Base-by-base conservation (phyloP, 768 basidiomycete genomes). In the Amanita muscaria region DNA sequence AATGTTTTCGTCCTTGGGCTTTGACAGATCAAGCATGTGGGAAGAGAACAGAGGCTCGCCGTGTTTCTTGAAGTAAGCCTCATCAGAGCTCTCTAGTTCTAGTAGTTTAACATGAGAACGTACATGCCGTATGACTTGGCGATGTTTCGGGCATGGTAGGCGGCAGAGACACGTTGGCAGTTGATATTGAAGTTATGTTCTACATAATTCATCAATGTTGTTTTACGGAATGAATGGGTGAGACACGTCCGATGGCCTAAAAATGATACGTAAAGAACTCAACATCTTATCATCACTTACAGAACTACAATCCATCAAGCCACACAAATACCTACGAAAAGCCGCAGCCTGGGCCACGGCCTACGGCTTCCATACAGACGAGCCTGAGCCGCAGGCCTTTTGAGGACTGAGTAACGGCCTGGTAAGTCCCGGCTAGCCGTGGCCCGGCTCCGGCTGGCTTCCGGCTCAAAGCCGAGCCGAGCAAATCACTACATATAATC, bases 1-100 rank as follows among this genome's bases (percentile, higher is more conserved):
- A 61, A 98, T 99, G 74, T 98, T 99, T 58, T 96, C 76, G 49
- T 91, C 93, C 59, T 88, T 87, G 56, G 84, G 54, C 59, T 88
- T 93, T 32, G 92, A 96, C 53, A 97, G 81, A 64, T 97, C 94
- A 55, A 98, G 81, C 93, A 97, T 97, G 86, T 98, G 94, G 11
- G 91, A 96, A 47, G 89, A 90, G 74, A 90, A 93, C 40, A 92
- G 79, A 21, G 88, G 72, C 58, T 88, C 89, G 47, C 80, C 75
- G 70, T 98, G 83, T 53, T 79, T 67, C 65, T 87, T 90, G 77
- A 72, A 96, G 73, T 94, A 92, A 15, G 74, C 86, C 67, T 96
- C 87, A 57, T 99, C n/a, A n/a, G n/a, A n/a, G n/a, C n/a, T n/a
- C n/a, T n/a, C n/a, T n/a, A n/a, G n/a, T n/a, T n/a, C n/a, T n/a